Conservation (phyloP, 2,329 filamentous ascomycete species). For the Pseudopyricularia javanii region DNA sequence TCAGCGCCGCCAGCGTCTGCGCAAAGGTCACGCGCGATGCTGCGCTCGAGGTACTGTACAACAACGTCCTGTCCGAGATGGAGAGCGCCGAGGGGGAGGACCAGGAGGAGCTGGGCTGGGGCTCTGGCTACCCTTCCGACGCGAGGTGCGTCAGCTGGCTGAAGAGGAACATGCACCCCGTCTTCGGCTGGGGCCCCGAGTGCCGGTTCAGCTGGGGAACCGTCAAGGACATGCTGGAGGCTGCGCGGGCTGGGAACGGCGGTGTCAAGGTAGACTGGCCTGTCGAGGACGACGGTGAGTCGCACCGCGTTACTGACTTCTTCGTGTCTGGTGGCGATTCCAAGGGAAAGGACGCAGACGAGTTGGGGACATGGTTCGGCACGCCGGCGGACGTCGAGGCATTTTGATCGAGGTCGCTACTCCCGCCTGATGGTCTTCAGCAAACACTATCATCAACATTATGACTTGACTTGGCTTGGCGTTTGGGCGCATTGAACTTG, state of each 20-base stretch:
- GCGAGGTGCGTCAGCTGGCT: slow-evolving; percentile 71
- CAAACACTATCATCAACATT: not conserved
- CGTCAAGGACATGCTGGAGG: slow-evolving; percentile 81
- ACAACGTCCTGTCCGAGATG: slow-evolving; percentile 25
- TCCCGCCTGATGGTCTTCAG: not conserved
- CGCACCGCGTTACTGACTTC: slow-evolving; percentile 64
- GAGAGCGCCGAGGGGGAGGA: slow-evolving; percentile 15
- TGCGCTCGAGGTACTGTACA: slow-evolving; percentile 69
- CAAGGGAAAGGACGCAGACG: slow-evolving; percentile 37
- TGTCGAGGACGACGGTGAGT: slow-evolving; percentile 55
- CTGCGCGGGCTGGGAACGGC: slow-evolving; percentile 43
- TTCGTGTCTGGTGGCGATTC: slow-evolving; percentile 30
- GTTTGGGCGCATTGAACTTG: not conserved
- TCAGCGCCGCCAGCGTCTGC: slow-evolving; percentile 86
- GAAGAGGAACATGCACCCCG: slow-evolving; percentile 72
- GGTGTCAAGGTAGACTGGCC: slow-evolving; percentile 78
- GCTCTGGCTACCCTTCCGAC: slow-evolving; percentile 89
- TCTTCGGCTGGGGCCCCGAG: slow-evolving; percentile 92
- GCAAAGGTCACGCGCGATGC: slow-evolving; percentile 94
- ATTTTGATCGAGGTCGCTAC: slow-evolving; percentile 37
- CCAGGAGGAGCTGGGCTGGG: slow-evolving; percentile 46
- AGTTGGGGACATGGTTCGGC: slow-evolving; percentile 76
- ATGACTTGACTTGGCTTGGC: not conserved
- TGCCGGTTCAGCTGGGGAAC: slow-evolving; percentile 95
- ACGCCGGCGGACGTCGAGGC: slow-evolving; percentile 55